A percentile compares a stretch with the other conserved stretches of the same genome.
These are phyloP conservation scores for Lolium multiflorum DNA, from an alignment of 176 grass and related monocot species.

Conservation along the genomic window DNA sequence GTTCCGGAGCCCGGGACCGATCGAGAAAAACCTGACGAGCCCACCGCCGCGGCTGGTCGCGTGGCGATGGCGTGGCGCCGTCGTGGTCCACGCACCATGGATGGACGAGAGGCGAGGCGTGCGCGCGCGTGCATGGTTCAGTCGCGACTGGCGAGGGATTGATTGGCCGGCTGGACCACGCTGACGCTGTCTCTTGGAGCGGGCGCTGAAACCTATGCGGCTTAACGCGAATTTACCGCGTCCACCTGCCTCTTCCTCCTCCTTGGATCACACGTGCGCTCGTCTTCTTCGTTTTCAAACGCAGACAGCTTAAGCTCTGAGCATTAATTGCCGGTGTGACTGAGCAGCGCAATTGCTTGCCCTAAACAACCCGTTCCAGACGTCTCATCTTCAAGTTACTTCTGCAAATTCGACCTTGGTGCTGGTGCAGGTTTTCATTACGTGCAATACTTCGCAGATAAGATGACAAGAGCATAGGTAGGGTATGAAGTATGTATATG, in stretches of 20 bases:
- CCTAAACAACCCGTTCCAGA: not conserved
- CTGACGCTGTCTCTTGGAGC: not conserved
- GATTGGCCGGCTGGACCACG: slow-evolving; percentile 9
- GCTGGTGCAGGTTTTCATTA: too few relatives aligned
- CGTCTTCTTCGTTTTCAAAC: slow-evolving; percentile 22
- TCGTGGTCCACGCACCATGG: not conserved
- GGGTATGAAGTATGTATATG: too few relatives aligned
- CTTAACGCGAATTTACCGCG: not conserved
- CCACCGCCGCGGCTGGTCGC: not conserved
- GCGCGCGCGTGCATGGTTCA: not conserved
- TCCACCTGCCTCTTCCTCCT: not conserved
- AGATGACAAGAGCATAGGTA: too few relatives aligned
- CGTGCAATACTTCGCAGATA: too few relatives aligned
- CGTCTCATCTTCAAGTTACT: not conserved
- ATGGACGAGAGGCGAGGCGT: not conserved
- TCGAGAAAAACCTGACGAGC: not conserved
- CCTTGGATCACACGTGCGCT: slow-evolving; percentile 35
- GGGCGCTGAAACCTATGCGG: slow-evolving; percentile 46
- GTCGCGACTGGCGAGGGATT: not conserved
- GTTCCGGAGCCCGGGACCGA: not conserved
- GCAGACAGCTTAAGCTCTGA: not conserved
- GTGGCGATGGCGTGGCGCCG: not conserved
- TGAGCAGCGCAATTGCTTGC: not conserved
- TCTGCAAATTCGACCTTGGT: too few relatives aligned
- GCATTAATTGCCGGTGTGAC: not conserved